Conservation (phyloP, 768 basidiomycete species). For the Sarcomyxa edulis region DNA sequence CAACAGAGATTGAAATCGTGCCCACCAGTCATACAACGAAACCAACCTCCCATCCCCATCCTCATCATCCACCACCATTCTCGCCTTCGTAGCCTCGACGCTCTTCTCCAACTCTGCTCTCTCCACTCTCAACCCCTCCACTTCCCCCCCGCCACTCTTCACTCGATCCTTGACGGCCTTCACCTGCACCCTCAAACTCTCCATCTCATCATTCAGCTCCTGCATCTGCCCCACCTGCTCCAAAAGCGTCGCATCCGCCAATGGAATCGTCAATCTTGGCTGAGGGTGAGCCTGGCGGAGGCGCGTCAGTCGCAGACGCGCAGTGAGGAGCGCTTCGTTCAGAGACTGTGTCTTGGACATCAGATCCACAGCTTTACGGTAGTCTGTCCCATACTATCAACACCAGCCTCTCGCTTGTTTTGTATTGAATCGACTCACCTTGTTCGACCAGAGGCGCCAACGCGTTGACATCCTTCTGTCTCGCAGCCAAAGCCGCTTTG, state of each 20-base stretch:
- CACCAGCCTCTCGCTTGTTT: neutral
- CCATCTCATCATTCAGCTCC: constrained; percentile 59
- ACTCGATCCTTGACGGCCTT: constrained; percentile 54
- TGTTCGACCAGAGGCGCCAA: constrained; percentile 66
- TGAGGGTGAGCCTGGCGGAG: constrained; percentile 78
- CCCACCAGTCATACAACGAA: constrained; percentile 68
- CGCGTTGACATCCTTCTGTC: constrained; percentile 54
- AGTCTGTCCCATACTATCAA: constrained; percentile 36
- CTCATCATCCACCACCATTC: constrained; percentile 52
- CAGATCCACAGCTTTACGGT: constrained; percentile 45
- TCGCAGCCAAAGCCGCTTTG: constrained; percentile 59
- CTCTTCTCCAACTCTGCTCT: constrained; percentile 68
- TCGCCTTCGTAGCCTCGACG: constrained; percentile 30
- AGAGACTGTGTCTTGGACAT: constrained; percentile 53
- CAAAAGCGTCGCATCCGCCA: constrained; percentile 70
- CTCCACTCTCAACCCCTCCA: constrained; percentile 56
- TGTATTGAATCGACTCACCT: constrained; percentile 30
- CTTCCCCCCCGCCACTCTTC: constrained; percentile 47
- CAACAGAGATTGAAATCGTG: constrained; percentile 7
- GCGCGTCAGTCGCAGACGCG: constrained; percentile 72
- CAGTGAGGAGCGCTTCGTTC: constrained; percentile 76
- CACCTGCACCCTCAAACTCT: constrained; percentile 43
- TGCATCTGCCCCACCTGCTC: constrained; percentile 81
- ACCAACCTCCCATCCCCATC: constrained; percentile 67
- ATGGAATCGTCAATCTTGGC: constrained; percentile 70